A percentile compares a stretch with the other conserved stretches of the same genome.
These are phyloP conservation scores for Geotrichum ghanense DNA, from an alignment of 805 yeast species.

Conservation along the genomic window DNA sequence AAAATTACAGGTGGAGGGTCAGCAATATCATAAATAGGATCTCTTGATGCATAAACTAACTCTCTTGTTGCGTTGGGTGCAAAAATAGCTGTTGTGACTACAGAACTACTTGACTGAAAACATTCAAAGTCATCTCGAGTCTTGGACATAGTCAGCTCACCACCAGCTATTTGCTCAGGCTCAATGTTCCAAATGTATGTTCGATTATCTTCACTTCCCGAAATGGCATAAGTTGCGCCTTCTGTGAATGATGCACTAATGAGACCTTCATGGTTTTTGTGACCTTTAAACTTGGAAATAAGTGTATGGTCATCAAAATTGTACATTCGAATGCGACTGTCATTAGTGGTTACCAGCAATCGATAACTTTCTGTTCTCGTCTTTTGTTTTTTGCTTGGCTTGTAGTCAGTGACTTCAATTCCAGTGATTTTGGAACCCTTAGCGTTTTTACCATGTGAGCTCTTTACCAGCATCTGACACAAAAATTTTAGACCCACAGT, in stretches of 20 bases:
- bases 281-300: conserved; percentile 63
- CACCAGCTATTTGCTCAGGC: conserved; percentile 10
- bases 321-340: conserved; percentile 62
- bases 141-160: conserved; percentile 8
- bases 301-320: conserved; percentile 42
- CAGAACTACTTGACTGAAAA: conserved; percentile 66
- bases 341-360: conserved; percentile 67
- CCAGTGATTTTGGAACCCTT: conserved; percentile 65
- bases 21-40: conserved; percentile 59
- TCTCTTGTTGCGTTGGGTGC: conserved; percentile 65
- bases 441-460: conserved; percentile 21
- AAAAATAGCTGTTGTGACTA: conserved; percentile 64
- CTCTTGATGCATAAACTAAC: conserved; percentile 61
- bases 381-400: too few species aligned
- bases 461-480: conserved; percentile 31
- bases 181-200: conserved; percentile 65
- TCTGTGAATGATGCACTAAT: conserved; percentile 56
- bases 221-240: conserved; percentile 44
- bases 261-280: conserved; percentile 57
- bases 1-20: conserved; percentile 23
- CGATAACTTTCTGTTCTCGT: background rate
- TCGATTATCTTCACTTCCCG: conserved; percentile 85
- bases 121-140: conserved; percentile 46
- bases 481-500: conserved; percentile 52
- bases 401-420: conserved; percentile 34